Evolutionary conservation across 2,329 filamentous ascomycete genomes (phyloP), one percentile per base, ranked within the genome.

Genomic region (Bipolaris cookei): DNA sequence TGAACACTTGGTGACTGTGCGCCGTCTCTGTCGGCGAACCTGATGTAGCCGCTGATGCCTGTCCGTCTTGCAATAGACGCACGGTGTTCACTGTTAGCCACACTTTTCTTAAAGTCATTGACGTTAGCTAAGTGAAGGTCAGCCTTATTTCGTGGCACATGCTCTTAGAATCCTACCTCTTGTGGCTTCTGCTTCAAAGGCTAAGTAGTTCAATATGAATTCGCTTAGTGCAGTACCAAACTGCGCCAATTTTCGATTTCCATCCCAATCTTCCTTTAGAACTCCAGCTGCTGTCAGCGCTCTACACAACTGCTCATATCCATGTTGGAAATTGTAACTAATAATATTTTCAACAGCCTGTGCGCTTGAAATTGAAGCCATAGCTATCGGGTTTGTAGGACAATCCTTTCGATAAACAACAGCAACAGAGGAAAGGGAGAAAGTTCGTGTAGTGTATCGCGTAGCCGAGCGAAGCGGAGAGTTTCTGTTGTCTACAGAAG

Each of bases 271-370:
- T 28, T 51, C 48, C 20, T 51, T n/a, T 23, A 51, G 35, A 51
- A 37, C 48, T 11, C 48, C 48, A 51, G 48, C 48, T 30, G 48
- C 48, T 30, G 48, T 51, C 11, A 51, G 48, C 14, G 48, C 48
- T 51, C 41, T 14, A 8, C 41, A 35, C 37, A 51, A 20, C 34
- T 34, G 34, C 8, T 23, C 14, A 14, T 30, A 30, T 14, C 34
- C 34, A 14, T 14, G 21, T 37, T 37, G 30, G 20, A 48, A 48
- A 21, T 16, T 37, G 34, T 48, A 48, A 35, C 21, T 16, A 20
- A 48, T 48, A 30, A 48, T 37, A 14, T 23, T 16, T 23, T 48
- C 45, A 30, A 37, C 45, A 18, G 32, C 10, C 21, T 38, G 28
- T 20, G 16, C 45, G 23, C 35, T 34, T 13, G n/a, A 23, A 34